phyloP scores from a whole-genome alignment of 2,329 filamentous ascomycete genomes.

The Colletotrichum magnum region DNA sequence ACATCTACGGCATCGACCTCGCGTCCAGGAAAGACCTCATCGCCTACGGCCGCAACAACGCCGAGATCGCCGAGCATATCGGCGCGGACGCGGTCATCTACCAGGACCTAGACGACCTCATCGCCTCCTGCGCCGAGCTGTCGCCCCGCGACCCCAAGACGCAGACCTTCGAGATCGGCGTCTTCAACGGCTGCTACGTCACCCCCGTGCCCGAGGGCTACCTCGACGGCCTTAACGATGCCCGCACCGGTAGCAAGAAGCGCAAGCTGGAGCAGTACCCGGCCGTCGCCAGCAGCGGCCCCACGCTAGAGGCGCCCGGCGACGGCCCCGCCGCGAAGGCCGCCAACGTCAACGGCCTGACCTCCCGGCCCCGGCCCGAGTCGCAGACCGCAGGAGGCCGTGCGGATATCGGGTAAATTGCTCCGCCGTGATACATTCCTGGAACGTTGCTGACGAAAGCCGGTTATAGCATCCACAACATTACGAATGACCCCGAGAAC shows the following conservation, averaged over 20 bases:
- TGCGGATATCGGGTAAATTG: slow-evolving; percentile 24
- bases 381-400: slow-evolving; percentile 14
- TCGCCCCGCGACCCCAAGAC: slow-evolving; percentile 68
- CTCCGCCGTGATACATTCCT: background rate
- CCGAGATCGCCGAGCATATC: slow-evolving; percentile 60
- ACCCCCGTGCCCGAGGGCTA: slow-evolving; percentile 85
- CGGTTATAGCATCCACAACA: slow-evolving; percentile 29
- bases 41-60: slow-evolving; percentile 55
- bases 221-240: slow-evolving; percentile 82
- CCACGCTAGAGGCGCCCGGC: slow-evolving; percentile 4
- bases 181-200: slow-evolving; percentile 90
- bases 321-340: slow-evolving; percentile 19
- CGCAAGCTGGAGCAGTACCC: slow-evolving; percentile 46
- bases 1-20: slow-evolving; percentile 62
- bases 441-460: background rate
- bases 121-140: slow-evolving; percentile 81
- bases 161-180: slow-evolving; percentile 86
- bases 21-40: slow-evolving; percentile 58
- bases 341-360: slow-evolving; percentile 22
- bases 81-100: slow-evolving; percentile 69
- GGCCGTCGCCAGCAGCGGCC: slow-evolving; percentile 27
- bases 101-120: slow-evolving; percentile 79
- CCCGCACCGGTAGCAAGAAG: slow-evolving; percentile 76
- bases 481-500: slow-evolving; percentile 25
- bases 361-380: slow-evolving; percentile 12